Evolutionary conservation across 139 green algal species (phyloP), one percentile per base, ranked within the genome.

Genomic region (Tetradesmus obliquus): DNA sequence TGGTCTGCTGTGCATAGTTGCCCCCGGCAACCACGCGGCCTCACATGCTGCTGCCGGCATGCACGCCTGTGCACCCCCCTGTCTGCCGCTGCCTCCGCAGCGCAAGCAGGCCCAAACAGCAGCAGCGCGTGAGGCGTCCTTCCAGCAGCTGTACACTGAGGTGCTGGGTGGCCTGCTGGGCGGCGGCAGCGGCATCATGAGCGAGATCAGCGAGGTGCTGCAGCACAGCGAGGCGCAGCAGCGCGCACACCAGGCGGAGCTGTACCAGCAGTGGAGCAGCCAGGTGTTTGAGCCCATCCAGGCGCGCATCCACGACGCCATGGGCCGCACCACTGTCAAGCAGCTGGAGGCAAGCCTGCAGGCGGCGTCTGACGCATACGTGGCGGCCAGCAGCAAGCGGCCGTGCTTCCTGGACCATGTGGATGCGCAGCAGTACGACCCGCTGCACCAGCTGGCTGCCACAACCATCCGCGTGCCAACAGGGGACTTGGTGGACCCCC

Each of bases 341-440:
- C 55, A 88, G 88, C 93, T 93, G 5, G 92, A 94, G 90, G 10
- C 58, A 0, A 92, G 88, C 2, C 90, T 95, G 32, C 80, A 93
- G 55, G 74, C 8, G 17, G 93, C 94, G 32, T 93, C 93, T n/a
- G 82, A 91, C 32, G 84, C 89, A 3, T 96, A 95, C 90, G 81
- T 96, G 22, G 81, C 87, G 79, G 93, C 93, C 72, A 95, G 88
- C 81, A 96, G 95, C 93, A 94, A 90, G 20, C 76, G n/a, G 76
- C 76, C 76, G 1, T 82, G 76, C 24, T 51, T 82, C 24, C 3
- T 51, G 24, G 76, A 51, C 20, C 76, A 53, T 15, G 24, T 53
- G 76, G 76, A 51, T 82, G 76, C 24, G 13, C 13, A 82, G n/a
- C 66, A 97, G 83, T 97, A 97, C 90, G 91, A 97, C 92, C 95